Percentiles rank a stretch among this genome's conserved stretches.
These are phyloP conservation scores for Phaffia tasmanica DNA, from an alignment of 768 basidiomycete genomes.

Conservation along the genomic window DNA sequence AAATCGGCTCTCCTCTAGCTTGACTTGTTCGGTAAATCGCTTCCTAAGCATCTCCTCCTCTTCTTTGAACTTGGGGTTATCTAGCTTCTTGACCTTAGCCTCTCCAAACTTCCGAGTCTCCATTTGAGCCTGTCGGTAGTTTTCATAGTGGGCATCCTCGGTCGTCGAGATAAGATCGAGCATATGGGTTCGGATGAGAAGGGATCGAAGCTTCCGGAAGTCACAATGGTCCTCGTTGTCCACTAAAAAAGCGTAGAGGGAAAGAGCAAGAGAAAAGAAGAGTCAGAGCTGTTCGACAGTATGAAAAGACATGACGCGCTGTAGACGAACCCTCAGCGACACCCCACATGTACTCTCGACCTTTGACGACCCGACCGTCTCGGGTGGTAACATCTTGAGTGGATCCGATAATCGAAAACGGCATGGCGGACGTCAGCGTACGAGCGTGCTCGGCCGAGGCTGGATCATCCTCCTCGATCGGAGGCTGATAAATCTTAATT, in stretches of 20 bases:
- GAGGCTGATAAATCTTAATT: conserved; percentile 89
- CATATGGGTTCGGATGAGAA: conserved; percentile 97
- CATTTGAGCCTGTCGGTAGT: conserved; percentile 97
- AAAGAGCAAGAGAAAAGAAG: not conserved
- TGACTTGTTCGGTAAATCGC: conserved; percentile 99
- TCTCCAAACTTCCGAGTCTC: conserved; percentile 99
- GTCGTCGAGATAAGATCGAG: conserved; percentile 91
- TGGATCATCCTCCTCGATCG: conserved; percentile 78
- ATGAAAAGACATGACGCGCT: not conserved
- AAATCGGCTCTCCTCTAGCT: conserved; percentile 93
- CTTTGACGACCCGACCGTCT: conserved; percentile 89
- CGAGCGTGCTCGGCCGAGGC: conserved; percentile 78
- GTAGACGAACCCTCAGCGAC: conserved; percentile 80
- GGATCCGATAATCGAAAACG: conserved; percentile 96
- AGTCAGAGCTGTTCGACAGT: not conserved
- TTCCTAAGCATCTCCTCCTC: conserved; percentile 94
- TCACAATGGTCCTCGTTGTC: conserved; percentile 99
- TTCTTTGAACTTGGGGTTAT: conserved; percentile 99
- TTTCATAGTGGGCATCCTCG: conserved; percentile 93
- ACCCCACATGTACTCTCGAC: conserved; percentile 98
- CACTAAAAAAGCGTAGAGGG: conserved; percentile 44
- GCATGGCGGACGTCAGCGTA: conserved; percentile 77
- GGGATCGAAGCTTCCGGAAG: conserved; percentile 91
- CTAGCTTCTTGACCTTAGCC: conserved; percentile 93
- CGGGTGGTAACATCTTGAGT: conserved; percentile 84